Conservation (phyloP, 768 basidiomycete genomes). For the Auricularia heimuer region DNA sequence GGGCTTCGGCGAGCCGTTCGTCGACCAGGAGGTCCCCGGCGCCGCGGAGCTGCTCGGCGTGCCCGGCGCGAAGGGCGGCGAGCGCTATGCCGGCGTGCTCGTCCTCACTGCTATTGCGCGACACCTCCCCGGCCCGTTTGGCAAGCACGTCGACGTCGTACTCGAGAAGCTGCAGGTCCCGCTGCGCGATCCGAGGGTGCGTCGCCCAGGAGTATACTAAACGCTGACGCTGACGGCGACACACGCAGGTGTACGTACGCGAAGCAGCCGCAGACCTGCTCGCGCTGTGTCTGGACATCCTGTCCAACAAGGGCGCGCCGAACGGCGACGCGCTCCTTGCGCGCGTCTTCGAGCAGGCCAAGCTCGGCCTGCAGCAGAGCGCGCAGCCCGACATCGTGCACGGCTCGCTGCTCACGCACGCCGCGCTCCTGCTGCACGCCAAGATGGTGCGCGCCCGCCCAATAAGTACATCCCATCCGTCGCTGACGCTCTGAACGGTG, state of each 20-base stretch:
- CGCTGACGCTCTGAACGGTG: background rate
- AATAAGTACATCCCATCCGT: background rate
- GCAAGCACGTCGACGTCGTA: slow-evolving; percentile 77
- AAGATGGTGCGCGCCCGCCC: slow-evolving; percentile 59
- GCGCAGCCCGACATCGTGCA: slow-evolving; percentile 82
- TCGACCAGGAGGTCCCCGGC: slow-evolving; percentile 66
- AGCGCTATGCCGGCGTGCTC: slow-evolving; percentile 87
- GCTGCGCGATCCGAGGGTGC: slow-evolving; percentile 73
- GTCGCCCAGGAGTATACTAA: slow-evolving; percentile 5
- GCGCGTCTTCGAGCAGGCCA: slow-evolving; percentile 85
- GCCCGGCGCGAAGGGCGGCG: slow-evolving; percentile 52
- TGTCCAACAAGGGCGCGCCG: slow-evolving; percentile 43
- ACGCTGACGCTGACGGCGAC: background rate
- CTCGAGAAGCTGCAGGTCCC: slow-evolving; percentile 91
- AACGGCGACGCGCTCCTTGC: slow-evolving; percentile 26
- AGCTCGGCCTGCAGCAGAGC: slow-evolving; percentile 56
- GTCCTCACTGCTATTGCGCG: slow-evolving; percentile 89
- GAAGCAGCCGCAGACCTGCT: slow-evolving; percentile 90
- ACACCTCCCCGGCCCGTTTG: slow-evolving; percentile 80
- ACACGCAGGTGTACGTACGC: slow-evolving; percentile 49
- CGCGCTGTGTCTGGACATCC: slow-evolving; percentile 87
- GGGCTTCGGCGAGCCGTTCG: slow-evolving; percentile 78
- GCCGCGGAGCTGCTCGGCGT: slow-evolving; percentile 31
- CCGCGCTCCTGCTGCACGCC: slow-evolving; percentile 85
- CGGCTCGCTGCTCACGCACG: slow-evolving; percentile 84